Evolutionary conservation across 2,329 filamentous ascomycete genomes (phyloP).

Genomic region (Colletotrichum coccodes): DNA sequence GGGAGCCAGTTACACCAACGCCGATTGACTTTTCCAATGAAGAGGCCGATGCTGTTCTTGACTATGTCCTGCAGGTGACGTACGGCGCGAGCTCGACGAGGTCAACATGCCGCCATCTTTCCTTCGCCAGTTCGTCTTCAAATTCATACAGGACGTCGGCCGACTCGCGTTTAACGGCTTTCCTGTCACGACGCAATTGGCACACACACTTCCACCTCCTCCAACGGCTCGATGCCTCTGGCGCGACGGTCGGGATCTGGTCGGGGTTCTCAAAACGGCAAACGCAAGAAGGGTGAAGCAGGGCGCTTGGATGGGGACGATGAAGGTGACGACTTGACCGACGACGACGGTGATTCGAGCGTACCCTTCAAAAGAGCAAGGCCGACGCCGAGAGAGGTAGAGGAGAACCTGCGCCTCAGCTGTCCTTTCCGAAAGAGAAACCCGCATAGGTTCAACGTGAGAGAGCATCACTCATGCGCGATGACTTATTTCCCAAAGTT

Average conservation of each 20-base stretch:
- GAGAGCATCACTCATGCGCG: constrained; percentile 56
- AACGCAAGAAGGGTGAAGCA: constrained; percentile 46
- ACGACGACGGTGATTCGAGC: constrained; percentile 42
- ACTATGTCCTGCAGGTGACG: constrained; percentile 48
- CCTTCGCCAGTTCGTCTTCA: constrained; percentile 43
- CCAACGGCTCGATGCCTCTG: constrained; percentile 32
- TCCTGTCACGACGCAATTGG: constrained; percentile 38
- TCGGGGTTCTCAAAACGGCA: constrained; percentile 36
- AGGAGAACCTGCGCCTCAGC: constrained; percentile 51
- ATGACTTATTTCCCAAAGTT: constrained; percentile 55
- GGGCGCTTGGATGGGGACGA: constrained; percentile 38
- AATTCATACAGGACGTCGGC: constrained; percentile 45
- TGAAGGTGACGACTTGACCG: constrained; percentile 46
- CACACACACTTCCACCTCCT: constrained; percentile 45
- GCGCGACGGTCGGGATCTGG: constrained; percentile 14
- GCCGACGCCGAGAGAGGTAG: constrained; percentile 43
- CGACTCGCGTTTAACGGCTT: constrained; percentile 40
- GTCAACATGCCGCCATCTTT: constrained; percentile 39
- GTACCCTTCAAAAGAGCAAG: constrained; percentile 42
- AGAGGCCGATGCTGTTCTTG: constrained; percentile 47
- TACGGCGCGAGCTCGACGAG: constrained; percentile 49
- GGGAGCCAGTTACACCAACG: constrained; percentile 33
- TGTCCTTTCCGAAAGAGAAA: constrained; percentile 58
- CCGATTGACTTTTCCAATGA: constrained; percentile 45
- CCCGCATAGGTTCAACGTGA: constrained; percentile 55